Base-by-base conservation (phyloP, 345 rosid genomes). In the Acer campestre region DNA sequence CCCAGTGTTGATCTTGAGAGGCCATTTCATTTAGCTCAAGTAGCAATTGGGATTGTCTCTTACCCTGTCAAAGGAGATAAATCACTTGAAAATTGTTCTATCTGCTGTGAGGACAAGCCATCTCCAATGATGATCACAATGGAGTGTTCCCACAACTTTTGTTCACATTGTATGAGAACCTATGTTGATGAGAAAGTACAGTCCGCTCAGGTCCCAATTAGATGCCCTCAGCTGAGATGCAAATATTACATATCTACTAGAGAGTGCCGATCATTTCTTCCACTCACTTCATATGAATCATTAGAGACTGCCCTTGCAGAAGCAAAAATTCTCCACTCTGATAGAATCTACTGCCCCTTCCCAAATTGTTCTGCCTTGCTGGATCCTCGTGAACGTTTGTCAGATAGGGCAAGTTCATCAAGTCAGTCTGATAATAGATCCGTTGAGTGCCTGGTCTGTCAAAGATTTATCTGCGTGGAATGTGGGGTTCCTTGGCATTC, bases 401-500 rank as follows among this genome's bases (percentile, higher is more conserved):
- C 97, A 9, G 80, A 89, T 77, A 84, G 88, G 78, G 93, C 90
- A 66, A 91, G 97, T 83, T 91, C 94, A 62, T 96, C 98, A 44
- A 92, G 90, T 80, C 89, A 86, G 70, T 88, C 90, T 12, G 97
- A 88, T 75, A 90, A 77, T 76, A 88, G 80, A 78, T 91, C 89
- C 70, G 81, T 91, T 71, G 95, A 94, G 82, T 96, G 99, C 84
- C 97, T 94, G 0, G 92, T 86, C 74, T 96, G 99, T 84, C 90
- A 87, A 84, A 91, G 97, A 85, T 90, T 84, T 84, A 88, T 96
- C 73, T 96, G 99, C 78, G 82, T 88, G 74, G 95, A 91, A 62
- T 96, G 99, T 82, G 88, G 86, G 74, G 99, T 90, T 82, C 99
- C 98, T 63, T 96, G 97, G 99, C 99, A 94, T 86, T 86, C 92